Evolutionary conservation across 768 basidiomycete species (phyloP).

Genomic region (Naganishia friedmannii): DNA sequence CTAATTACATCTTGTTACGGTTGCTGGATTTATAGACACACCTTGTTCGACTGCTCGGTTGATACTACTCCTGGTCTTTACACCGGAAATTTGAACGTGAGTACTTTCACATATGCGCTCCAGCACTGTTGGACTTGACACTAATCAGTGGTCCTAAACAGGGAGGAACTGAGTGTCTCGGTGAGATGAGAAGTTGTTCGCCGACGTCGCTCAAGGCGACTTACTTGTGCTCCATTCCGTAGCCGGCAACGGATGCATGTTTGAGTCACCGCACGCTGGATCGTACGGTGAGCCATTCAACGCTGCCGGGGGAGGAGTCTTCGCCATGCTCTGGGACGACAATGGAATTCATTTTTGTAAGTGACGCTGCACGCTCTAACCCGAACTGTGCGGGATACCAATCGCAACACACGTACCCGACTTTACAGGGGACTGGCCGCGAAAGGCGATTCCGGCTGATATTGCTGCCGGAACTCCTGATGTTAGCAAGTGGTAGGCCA

Average conservation of each 20-base stretch:
- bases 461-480: slow-evolving; percentile 14
- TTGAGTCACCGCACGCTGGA: slow-evolving; percentile 73
- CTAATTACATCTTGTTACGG: too few relatives aligned
- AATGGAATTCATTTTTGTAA: slow-evolving; percentile 58
- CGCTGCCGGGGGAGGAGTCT: slow-evolving; percentile 73
- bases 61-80: slow-evolving; percentile 39
- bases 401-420: too few relatives aligned
- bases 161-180: not conserved
- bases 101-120: not conserved
- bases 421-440: slow-evolving; percentile 46
- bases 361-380: too few relatives aligned
- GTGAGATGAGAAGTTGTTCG: slow-evolving; percentile 18
- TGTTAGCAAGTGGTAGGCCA: slow-evolving; percentile 13
- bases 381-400: too few relatives aligned
- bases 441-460: slow-evolving; percentile 44
- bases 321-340: slow-evolving; percentile 85
- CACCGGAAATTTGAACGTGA: slow-evolving; percentile 40
- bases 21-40: slow-evolving; percentile 41
- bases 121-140: not conserved
- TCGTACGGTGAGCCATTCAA: slow-evolving; percentile 84
- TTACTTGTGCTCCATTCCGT: too few relatives aligned
- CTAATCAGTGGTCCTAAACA: not conserved
- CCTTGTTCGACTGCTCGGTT: slow-evolving; percentile 41
- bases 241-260: slow-evolving; percentile 65
- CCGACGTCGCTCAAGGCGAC: too few relatives aligned